Percentiles rank a stretch among this genome's conserved stretches.
Evolutionary conservation across 768 basidiomycete species (phyloP).

Genomic region (Vishniacozyma victoriae): DNA sequence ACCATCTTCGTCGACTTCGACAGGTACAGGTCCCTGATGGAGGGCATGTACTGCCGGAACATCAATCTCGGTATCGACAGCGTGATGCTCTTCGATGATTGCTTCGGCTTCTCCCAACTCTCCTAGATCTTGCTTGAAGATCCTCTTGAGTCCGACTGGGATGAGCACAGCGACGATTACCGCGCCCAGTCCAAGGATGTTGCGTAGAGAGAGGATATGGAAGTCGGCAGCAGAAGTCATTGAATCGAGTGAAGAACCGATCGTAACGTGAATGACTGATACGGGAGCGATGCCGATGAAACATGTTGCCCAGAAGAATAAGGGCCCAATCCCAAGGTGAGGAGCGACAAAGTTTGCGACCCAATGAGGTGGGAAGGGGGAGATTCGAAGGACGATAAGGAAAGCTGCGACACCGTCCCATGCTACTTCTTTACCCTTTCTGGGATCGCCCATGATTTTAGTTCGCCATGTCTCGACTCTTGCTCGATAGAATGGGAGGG

Average conservation of each 20-base stretch:
- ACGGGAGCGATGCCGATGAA: constrained; percentile 83
- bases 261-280: constrained; percentile 88
- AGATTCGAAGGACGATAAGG: constrained; percentile 85
- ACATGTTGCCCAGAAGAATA: constrained; percentile 83
- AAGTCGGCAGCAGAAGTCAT: constrained; percentile 95
- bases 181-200: constrained; percentile 76
- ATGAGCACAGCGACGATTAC: constrained; percentile 88
- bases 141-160: constrained; percentile 80
- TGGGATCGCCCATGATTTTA: constrained; percentile 70
- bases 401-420: constrained; percentile 66
- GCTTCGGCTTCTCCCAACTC: constrained; percentile 32
- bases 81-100: constrained; percentile 8
- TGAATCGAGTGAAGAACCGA: constrained; percentile 81
- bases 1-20: not conserved
- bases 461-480: constrained; percentile 73
- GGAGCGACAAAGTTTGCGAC: constrained; percentile 88
- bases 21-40: not conserved
- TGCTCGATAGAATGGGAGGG: constrained; percentile 76
- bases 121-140: constrained; percentile 63
- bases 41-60: constrained; percentile 17
- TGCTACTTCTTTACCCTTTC: constrained; percentile 52
- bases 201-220: constrained; percentile 83
- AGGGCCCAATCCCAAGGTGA: constrained; percentile 77
- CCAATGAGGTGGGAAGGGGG: constrained; percentile 88
- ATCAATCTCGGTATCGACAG: constrained; percentile 6